Conservation (phyloP, 257 asterid genomes). For the Primulina eburnea region DNA sequence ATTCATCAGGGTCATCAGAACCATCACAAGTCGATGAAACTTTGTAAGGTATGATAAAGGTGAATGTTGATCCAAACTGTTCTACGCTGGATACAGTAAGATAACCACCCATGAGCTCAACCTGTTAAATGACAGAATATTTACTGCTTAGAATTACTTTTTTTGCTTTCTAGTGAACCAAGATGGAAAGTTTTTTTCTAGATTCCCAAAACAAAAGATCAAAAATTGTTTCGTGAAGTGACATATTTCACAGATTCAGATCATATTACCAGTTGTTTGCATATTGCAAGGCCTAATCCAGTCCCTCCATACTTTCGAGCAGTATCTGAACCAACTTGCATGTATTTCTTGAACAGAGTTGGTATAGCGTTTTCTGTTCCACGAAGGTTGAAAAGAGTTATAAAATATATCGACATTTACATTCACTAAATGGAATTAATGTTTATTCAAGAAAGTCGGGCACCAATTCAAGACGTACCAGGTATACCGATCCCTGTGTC, state of each 20-base stretch:
- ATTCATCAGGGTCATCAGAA: slow-evolving; percentile 70
- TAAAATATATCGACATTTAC: not conserved
- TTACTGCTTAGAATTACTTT: not conserved
- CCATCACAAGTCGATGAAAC: slow-evolving; percentile 52
- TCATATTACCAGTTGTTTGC: slow-evolving; percentile 73
- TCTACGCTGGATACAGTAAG: slow-evolving; percentile 71
- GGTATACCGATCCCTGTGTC: slow-evolving; percentile 96
- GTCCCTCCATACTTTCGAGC: slow-evolving; percentile 96
- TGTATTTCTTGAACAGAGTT: slow-evolving; percentile 82
- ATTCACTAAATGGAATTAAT: not conserved
- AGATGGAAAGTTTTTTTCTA: not conserved
- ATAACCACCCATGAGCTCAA: slow-evolving; percentile 95
- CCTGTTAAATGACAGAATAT: slow-evolving; percentile 40
- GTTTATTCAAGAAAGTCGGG: not conserved
- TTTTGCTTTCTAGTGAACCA: too few species aligned
- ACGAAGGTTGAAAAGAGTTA: slow-evolving; percentile 12
- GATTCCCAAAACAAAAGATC: not conserved
- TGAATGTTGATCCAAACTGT: slow-evolving; percentile 73
- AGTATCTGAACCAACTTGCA: slow-evolving; percentile 92
- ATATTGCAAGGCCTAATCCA: slow-evolving; percentile 88
- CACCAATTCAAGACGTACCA: slow-evolving; percentile 39
- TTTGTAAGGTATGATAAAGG: slow-evolving; percentile 73
- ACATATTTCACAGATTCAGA: not conserved
- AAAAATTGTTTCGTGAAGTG: not conserved
- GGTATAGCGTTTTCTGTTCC: slow-evolving; percentile 67